These are phyloP conservation scores for Starmerella floris DNA, from an alignment of 805 yeast species.

Conservation along the genomic window DNA sequence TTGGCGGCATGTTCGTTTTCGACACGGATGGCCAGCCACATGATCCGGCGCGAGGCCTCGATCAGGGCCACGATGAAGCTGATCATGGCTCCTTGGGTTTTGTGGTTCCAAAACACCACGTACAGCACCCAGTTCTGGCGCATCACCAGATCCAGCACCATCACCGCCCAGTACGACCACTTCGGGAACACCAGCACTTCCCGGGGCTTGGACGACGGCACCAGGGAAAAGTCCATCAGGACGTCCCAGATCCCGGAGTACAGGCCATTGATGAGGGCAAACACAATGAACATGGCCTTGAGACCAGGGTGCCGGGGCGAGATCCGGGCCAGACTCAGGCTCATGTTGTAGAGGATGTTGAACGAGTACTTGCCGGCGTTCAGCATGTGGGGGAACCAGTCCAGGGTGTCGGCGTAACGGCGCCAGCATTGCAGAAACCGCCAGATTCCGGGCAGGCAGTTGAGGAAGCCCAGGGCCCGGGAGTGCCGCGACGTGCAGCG, in stretches of 20 bases:
- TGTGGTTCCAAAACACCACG: slow-evolving; percentile 57
- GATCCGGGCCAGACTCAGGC: slow-evolving; percentile 68
- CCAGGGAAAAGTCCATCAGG: slow-evolving; percentile 91
- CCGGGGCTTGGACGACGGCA: slow-evolving; percentile 32
- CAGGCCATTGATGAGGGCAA: slow-evolving; percentile 62
- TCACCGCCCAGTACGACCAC: slow-evolving; percentile 58
- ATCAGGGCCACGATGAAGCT: slow-evolving; percentile 73
- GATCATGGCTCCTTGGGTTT: slow-evolving; percentile 78
- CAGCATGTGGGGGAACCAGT: slow-evolving; percentile 91
- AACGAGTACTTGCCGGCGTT: slow-evolving; percentile 67
- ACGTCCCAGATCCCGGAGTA: slow-evolving; percentile 75
- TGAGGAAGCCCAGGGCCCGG: slow-evolving; percentile 65
- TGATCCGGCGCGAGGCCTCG: slow-evolving; percentile 66
- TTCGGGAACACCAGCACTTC: slow-evolving; percentile 35
- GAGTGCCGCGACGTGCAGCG: slow-evolving; percentile 71
- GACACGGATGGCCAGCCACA: slow-evolving; percentile 87
- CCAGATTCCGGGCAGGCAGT: slow-evolving; percentile 79
- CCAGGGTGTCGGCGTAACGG: slow-evolving; percentile 86
- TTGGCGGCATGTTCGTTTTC: slow-evolving; percentile 94
- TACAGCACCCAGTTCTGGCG: slow-evolving; percentile 91
- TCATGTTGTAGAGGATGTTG: slow-evolving; percentile 53
- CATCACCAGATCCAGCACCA: slow-evolving; percentile 55
- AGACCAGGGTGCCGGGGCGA: slow-evolving; percentile 30
- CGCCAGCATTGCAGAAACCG: slow-evolving; percentile 81
- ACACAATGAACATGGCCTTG: slow-evolving; percentile 50